Base-by-base conservation (phyloP, 805 yeast species). In the Nakazawaea wyomingensis region DNA sequence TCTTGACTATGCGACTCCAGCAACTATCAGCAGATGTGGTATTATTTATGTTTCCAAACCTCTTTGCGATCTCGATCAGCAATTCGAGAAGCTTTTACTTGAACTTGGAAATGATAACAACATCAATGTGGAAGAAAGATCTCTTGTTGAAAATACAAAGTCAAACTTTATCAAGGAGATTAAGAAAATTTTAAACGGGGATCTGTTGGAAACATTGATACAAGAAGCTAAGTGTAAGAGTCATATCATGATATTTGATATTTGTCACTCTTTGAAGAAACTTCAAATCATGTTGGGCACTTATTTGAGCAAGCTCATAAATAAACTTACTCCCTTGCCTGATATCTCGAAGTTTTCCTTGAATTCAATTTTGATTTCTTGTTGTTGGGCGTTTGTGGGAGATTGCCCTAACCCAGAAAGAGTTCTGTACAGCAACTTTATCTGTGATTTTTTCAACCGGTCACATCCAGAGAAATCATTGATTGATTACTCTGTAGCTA, bases 21-120 rank as follows among this genome's bases (percentile, higher is more conserved):
- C 98, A 0, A 91, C 98, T 0, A 74, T 91, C 19, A 86, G 93
- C 60, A 74, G 98, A 57, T 90, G 97, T 68, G 96, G 96, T 3
- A 80, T 91, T 74, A 66, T 90, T 1, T 85, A 89, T 82, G 63
- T 86, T 50, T 80, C 78, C n/a, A 52, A 54, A 2, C 22, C 40
- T 2, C 21, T 55, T 8, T 48, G 48, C 34, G 37, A 22, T n/a
- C 8, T 35, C 6, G 29, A 28, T 14, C 49, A 46, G 20, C 14
- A 49, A 18, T 49, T 51, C 16, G 26, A 39, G 5, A 44, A 47
- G 5, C 29, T 41, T 17, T 11, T 57, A 3, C 36, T 34, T 11
- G 47, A 45, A n/a, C 50, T 56, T 18, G 26, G 48, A 45, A 28
- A n/a, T n/a, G n/a, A n/a, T n/a, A n/a, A n/a, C n/a, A n/a, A n/a